Percentiles rank a stretch among this genome's conserved stretches.
Conservation (phyloP, 1,284 basidiomycete genomes). For the Ceratobasidium sp. region DNA sequence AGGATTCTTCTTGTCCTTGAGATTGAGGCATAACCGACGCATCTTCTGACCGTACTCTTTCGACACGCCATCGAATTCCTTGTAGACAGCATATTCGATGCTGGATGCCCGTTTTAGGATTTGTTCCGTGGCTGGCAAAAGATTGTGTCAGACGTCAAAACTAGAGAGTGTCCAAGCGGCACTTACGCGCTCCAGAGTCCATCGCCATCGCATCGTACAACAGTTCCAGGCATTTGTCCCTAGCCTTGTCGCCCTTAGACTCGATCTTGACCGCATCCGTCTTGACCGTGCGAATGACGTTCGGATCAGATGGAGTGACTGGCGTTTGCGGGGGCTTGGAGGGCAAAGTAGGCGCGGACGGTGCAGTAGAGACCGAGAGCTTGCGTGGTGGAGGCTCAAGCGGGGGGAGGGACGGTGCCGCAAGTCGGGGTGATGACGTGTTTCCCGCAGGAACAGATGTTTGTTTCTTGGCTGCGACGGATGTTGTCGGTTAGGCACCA, state of each 20-base stretch:
- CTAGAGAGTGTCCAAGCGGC: neutral
- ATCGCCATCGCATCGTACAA: conserved; percentile 90
- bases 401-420: conserved; percentile 40
- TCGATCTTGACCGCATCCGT: conserved; percentile 72
- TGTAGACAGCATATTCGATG: conserved; percentile 69
- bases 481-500: neutral
- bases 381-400: conserved; percentile 32
- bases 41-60: conserved; percentile 82
- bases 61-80: conserved; percentile 61
- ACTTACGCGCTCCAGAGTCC: conserved; percentile 88
- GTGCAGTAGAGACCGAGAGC: conserved; percentile 32
- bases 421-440: conserved; percentile 29
- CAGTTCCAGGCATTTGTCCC: conserved; percentile 91
- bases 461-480: conserved; percentile 12
- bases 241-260: conserved; percentile 73
- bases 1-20: conserved; percentile 97
- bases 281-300: conserved; percentile 67
- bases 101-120: conserved; percentile 68
- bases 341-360: conserved; percentile 24
- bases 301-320: conserved; percentile 35
- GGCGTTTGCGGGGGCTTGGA: conserved; percentile 35
- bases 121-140: conserved; percentile 66
- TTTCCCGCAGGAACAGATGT: conserved; percentile 14
- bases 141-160: neutral
- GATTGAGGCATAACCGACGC: conserved; percentile 88